Conservation (phyloP, 805 yeast species). For the Cyberlindnera nakhonratchasimensis region DNA sequence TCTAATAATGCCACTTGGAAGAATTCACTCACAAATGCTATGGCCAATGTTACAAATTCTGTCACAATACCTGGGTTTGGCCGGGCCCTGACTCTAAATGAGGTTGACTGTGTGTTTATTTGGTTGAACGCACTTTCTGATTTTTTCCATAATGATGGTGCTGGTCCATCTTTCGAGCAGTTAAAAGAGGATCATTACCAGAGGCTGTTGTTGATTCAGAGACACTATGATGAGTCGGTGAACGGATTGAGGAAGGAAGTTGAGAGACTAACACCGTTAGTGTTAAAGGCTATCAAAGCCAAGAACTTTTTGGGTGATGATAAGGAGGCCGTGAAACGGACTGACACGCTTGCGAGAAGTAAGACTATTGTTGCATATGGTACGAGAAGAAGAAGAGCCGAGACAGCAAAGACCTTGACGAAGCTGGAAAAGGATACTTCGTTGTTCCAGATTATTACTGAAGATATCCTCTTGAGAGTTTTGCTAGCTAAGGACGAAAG, state of each 20-base stretch:
- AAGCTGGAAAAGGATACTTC: constrained; percentile 38
- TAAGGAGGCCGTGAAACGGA: constrained; percentile 24
- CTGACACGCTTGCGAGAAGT: constrained; percentile 53
- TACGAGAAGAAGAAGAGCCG: constrained; percentile 51
- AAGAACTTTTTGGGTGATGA: constrained; percentile 41
- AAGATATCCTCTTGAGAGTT: constrained; percentile 70
- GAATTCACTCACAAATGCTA: constrained; percentile 42
- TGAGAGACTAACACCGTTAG: constrained; percentile 54
- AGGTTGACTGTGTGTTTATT: constrained; percentile 62
- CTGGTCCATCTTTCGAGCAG: constrained; percentile 69
- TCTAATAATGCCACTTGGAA: constrained; percentile 37
- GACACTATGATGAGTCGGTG: constrained; percentile 53
- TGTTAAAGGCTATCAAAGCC: constrained; percentile 45
- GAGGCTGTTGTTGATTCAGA: constrained; percentile 58
- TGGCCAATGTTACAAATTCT: constrained; percentile 45
- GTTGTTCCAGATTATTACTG: constrained; percentile 40
- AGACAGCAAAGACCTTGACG: constrained; percentile 42
- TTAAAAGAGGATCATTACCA: constrained; percentile 64
- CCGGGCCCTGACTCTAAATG: constrained; percentile 51
- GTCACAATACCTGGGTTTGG: constrained; percentile 44
- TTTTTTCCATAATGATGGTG: constrained; percentile 77
- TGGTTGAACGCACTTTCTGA: constrained; percentile 73
- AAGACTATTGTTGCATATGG: constrained; percentile 73
- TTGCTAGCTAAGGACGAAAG: constrained; percentile 62
- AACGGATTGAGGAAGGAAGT: constrained; percentile 52